A percentile compares a stretch with the other conserved stretches of the same genome.
Conservation (phyloP, 2,329 filamentous ascomycete species). For the Talaromyces atroroseus region DNA sequence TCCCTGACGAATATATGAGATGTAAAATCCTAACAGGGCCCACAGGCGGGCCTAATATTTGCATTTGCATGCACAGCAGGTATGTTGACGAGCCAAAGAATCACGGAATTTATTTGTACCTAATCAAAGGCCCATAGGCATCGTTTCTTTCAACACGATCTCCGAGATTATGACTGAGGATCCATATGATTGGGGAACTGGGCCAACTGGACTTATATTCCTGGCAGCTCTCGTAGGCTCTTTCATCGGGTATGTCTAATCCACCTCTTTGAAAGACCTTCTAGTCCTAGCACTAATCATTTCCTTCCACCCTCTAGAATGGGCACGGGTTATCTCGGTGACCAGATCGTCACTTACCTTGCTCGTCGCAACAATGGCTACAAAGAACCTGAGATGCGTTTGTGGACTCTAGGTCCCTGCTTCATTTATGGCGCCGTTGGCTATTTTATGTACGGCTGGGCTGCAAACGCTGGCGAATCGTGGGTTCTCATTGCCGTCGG, state of each 20-base stretch:
- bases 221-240: conserved; percentile 28
- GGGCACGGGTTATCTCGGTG: conserved; percentile 31
- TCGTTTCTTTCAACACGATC: conserved; percentile 35
- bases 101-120: too few relatives aligned
- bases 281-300: not conserved
- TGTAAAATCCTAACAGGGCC: not conserved
- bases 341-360: conserved; percentile 28
- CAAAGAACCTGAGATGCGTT: conserved; percentile 35
- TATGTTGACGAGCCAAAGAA: conserved; percentile 16
- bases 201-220: conserved; percentile 26
- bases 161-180: conserved; percentile 33
- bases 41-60: conserved; percentile 27
- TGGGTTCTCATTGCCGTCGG: conserved; percentile 35
- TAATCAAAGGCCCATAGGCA: not conserved
- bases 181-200: conserved; percentile 32
- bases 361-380: conserved; percentile 30
- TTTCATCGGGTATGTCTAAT: conserved; percentile 23
- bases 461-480: conserved; percentile 27
- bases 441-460: conserved; percentile 38
- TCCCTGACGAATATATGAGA: not conserved
- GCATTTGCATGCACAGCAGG: conserved; percentile 37
- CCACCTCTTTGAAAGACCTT: not conserved
- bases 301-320: conserved; percentile 29
- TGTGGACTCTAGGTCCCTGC: conserved; percentile 23
- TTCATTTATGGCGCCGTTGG: conserved; percentile 30